These are phyloP conservation scores for Pseudogymnoascus sp. DNA, from an alignment of 2,329 filamentous ascomycete species.

Conservation along the genomic window DNA sequence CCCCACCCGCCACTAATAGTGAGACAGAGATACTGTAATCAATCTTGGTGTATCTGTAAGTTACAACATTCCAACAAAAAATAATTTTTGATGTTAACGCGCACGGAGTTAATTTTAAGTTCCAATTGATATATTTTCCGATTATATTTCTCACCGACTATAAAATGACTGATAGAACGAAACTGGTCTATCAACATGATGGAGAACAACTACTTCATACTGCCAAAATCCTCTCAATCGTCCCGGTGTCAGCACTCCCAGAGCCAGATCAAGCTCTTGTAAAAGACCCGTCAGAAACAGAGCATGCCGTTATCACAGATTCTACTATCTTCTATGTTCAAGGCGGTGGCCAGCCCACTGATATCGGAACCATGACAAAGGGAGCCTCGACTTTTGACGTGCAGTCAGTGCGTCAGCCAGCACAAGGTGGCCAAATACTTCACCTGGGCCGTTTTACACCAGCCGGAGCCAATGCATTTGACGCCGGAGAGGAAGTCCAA, in stretches of 20 bases:
- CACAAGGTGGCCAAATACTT: conserved; percentile 45
- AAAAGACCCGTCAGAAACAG: conserved; percentile 44
- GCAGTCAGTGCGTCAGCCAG: conserved; percentile 47
- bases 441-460: conserved; percentile 54
- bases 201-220: neutral
- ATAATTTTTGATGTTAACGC: no score
- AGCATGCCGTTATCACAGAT: conserved; percentile 51
- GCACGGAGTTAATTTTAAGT: no score
- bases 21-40: no score
- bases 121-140: neutral
- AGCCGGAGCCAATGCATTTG: conserved; percentile 28
- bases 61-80: no score
- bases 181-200: conserved; percentile 7
- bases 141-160: neutral
- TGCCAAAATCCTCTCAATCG: conserved; percentile 16
- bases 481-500: conserved; percentile 36
- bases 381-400: conserved; percentile 39
- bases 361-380: conserved; percentile 48
- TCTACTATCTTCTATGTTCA: conserved; percentile 69
- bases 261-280: conserved; percentile 37
- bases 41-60: no score
- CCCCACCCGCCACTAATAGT: no score
- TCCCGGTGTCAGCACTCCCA: conserved; percentile 16
- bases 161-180: neutral
- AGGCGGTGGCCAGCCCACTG: conserved; percentile 65